Conservation (phyloP, 352 stramenopile genomes). For the Phytophthora multivora region DNA sequence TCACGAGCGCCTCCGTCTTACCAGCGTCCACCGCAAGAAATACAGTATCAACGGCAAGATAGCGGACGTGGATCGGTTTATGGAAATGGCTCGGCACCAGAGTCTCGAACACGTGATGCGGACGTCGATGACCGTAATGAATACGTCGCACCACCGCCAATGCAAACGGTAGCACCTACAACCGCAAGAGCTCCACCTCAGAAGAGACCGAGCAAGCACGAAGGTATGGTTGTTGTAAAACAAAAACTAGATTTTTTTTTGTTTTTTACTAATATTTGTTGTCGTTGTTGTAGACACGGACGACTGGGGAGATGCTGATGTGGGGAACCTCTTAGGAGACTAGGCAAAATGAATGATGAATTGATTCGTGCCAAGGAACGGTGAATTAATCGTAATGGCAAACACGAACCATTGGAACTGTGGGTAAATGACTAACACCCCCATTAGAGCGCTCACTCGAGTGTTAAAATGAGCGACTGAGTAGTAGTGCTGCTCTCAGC, state of each 20-base stretch:
- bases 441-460: too few species aligned
- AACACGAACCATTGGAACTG: constrained; percentile 22
- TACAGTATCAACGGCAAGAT: constrained; percentile 33
- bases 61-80: constrained; percentile 19
- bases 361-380: constrained; percentile 18
- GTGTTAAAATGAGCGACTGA: constrained; percentile 15
- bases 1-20: constrained; percentile 17
- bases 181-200: constrained; percentile 32
- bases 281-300: constrained; percentile 70
- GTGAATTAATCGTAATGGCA: constrained; percentile 11
- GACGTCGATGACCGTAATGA: constrained; percentile 44
- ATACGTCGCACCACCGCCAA: constrained; percentile 43
- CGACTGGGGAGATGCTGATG: constrained; percentile 82
- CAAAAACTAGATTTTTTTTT: background rate
- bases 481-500: background rate
- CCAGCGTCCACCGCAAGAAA: constrained; percentile 30
- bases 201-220: constrained; percentile 51
- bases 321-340: constrained; percentile 76
- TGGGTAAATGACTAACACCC: background rate
- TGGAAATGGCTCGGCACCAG: background rate
- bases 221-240: constrained; percentile 48
- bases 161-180: constrained; percentile 41
- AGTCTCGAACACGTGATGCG: constrained; percentile 23
- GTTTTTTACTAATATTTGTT: background rate
- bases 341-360: constrained; percentile 26